Percentiles rank a stretch among this genome's conserved stretches.
These are phyloP conservation scores for Aspergillus sp. DNA, from an alignment of 2,329 filamentous ascomycete genomes.

Conservation along the genomic window DNA sequence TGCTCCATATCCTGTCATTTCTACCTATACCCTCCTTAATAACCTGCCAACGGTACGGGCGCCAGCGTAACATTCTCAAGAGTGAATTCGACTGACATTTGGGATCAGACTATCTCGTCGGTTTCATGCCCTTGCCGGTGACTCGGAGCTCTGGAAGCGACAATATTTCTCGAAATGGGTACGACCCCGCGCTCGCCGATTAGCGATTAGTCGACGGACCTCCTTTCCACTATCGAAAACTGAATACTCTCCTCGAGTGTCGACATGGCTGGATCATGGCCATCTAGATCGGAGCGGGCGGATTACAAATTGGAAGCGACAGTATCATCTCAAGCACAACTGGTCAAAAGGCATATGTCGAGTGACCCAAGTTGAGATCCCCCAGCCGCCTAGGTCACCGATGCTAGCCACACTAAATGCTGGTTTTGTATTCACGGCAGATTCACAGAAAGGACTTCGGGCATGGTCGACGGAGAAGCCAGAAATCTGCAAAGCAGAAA, in stretches of 20 bases:
- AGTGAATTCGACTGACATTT: background rate
- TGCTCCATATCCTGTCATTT: conserved; percentile 80
- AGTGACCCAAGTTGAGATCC: conserved; percentile 75
- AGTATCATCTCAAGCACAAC: conserved; percentile 88
- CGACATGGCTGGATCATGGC: conserved; percentile 66
- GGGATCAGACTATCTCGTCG: conserved; percentile 63
- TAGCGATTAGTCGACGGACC: conserved; percentile 66
- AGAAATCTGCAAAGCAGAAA: conserved; percentile 61
- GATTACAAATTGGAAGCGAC: conserved; percentile 78
- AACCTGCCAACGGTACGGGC: conserved; percentile 61
- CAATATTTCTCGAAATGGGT: conserved; percentile 90
- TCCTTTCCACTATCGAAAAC: conserved; percentile 43
- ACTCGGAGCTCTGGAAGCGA: conserved; percentile 88
- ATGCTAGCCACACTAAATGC: conserved; percentile 77
- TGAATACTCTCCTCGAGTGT: conserved; percentile 59
- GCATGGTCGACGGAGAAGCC: conserved; percentile 74
- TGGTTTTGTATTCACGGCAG: conserved; percentile 77
- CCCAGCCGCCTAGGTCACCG: conserved; percentile 59
- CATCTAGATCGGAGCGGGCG: conserved; percentile 56
- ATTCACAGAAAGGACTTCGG: conserved; percentile 69
- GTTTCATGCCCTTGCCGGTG: conserved; percentile 72
- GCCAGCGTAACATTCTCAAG: background rate
- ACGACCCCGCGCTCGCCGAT: conserved; percentile 74
- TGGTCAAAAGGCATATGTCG: conserved; percentile 84
- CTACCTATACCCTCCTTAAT: conserved; percentile 73